Conservation (phyloP, 371 early-diverging fungal species). For the Synchytrium microbalum region DNA sequence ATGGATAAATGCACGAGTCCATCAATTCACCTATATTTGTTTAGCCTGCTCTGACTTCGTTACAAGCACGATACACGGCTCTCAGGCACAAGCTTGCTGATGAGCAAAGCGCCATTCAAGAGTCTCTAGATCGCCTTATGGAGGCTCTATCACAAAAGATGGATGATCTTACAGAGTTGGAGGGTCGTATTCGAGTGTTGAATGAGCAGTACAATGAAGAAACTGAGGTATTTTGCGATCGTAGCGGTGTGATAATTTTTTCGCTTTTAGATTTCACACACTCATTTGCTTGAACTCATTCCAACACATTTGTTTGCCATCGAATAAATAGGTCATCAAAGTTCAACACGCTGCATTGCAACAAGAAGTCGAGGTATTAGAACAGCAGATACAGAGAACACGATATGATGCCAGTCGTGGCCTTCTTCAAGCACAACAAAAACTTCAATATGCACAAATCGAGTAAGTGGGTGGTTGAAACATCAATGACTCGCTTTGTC, state of each 20-base stretch:
- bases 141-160: conserved; percentile 25
- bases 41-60: conserved; percentile 23
- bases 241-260: too few species aligned
- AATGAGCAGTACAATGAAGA: conserved; percentile 33
- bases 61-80: conserved; percentile 26
- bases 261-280: too few species aligned
- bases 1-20: too few species aligned
- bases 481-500: not conserved
- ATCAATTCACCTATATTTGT: conserved; percentile 6
- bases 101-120: conserved; percentile 32
- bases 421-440: not conserved
- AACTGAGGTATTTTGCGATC: conserved; percentile 39
- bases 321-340: not conserved
- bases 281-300: too few species aligned
- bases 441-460: not conserved
- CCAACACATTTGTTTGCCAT: too few species aligned
- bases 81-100: conserved; percentile 26
- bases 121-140: conserved; percentile 28
- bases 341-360: not conserved
- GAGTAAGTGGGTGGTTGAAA: not conserved
- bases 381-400: not conserved
- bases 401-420: not conserved
- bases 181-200: conserved; percentile 22
- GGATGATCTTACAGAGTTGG: conserved; percentile 28
- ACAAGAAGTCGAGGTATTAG: not conserved